phyloP scores from a whole-genome alignment of 2,329 filamentous ascomycete genomes.

The Camillea tinctor region DNA sequence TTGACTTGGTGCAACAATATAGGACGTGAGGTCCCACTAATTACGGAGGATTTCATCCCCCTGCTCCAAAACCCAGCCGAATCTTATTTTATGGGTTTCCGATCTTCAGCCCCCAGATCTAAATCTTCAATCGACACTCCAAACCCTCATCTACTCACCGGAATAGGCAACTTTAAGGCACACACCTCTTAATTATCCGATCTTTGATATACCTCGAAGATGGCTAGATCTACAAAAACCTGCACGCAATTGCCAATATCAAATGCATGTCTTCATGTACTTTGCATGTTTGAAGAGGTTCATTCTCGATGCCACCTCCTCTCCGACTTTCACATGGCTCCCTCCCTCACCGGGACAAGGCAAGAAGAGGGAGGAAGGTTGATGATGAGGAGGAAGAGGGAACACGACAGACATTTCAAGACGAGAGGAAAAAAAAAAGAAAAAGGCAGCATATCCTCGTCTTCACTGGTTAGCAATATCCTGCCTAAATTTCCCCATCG shows the following conservation, averaged over 20 bases:
- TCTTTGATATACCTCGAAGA: neutral
- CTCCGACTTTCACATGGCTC: neutral
- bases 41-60: slow-evolving; percentile 9
- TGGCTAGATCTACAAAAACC: neutral
- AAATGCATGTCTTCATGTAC: neutral
- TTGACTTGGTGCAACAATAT: neutral
- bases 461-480: neutral
- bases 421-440: neutral
- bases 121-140: slow-evolving; percentile 17
- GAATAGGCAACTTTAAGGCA: slow-evolving; percentile 2
- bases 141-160: slow-evolving; percentile 18
- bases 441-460: neutral
- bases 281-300: neutral
- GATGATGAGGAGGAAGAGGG: too few relatives aligned
- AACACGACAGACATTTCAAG: neutral
- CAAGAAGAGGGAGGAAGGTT: too few relatives aligned
- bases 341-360: neutral
- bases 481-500: neutral
- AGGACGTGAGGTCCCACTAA: slow-evolving; percentile 3
- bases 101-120: slow-evolving; percentile 24
- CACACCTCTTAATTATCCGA: neutral
- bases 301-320: neutral
- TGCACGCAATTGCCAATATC: neutral
- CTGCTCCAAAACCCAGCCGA: slow-evolving; percentile 19
- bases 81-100: slow-evolving; percentile 30